These are phyloP conservation scores for Beauveria sp. DNA, from an alignment of 2,329 filamentous ascomycete species.

Conservation along the genomic window DNA sequence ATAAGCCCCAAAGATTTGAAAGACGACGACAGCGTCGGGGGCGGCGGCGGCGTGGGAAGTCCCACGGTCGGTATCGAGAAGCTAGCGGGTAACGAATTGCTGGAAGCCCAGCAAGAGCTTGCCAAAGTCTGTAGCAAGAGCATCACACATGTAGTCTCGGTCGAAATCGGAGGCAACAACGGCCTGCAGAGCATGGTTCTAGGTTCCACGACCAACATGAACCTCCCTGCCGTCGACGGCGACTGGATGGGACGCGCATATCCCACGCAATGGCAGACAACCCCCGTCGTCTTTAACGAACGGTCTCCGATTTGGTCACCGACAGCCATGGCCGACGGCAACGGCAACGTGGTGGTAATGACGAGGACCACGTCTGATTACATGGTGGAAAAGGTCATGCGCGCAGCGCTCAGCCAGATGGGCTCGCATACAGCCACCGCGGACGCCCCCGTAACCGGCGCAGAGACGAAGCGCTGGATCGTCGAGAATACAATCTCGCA, in stretches of 20 bases:
- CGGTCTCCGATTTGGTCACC: constrained; percentile 37
- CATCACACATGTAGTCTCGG: constrained; percentile 50
- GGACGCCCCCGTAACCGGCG: constrained; percentile 39
- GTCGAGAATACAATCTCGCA: constrained; percentile 46
- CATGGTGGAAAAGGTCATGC: constrained; percentile 41
- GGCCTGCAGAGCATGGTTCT: constrained; percentile 51
- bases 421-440: constrained; percentile 44
- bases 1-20: constrained; percentile 42
- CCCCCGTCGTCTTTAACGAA: constrained; percentile 44
- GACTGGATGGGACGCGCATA: constrained; percentile 52
- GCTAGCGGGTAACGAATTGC: constrained; percentile 47
- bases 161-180: constrained; percentile 62
- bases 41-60: constrained; percentile 50
- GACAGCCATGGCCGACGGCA: constrained; percentile 42
- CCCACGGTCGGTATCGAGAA: constrained; percentile 56
- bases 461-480: constrained; percentile 41
- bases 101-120: constrained; percentile 42
- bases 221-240: constrained; percentile 43
- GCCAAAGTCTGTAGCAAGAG: constrained; percentile 39
- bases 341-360: constrained; percentile 43
- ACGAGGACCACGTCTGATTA: constrained; percentile 37
- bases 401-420: constrained; percentile 47
- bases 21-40: constrained; percentile 44
- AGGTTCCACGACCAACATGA: constrained; percentile 44
- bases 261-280: constrained; percentile 48